phyloP scores from a whole-genome alignment of 192 early-diverging fungal species.

The Radiomyces spectabilis region DNA sequence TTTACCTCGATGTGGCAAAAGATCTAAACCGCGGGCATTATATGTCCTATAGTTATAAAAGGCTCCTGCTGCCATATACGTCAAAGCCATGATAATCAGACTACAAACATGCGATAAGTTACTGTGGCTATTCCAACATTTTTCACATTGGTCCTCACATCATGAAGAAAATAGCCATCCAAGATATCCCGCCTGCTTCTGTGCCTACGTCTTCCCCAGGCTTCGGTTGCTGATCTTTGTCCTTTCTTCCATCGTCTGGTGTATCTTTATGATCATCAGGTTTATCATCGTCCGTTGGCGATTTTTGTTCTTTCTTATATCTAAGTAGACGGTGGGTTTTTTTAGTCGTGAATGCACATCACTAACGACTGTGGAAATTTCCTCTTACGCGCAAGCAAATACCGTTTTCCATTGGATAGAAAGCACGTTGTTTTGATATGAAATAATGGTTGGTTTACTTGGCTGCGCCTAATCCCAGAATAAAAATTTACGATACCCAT shows the following conservation, averaged over 20 bases:
- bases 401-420: conserved; percentile 6
- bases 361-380: neutral
- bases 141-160: neutral
- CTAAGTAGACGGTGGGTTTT: neutral
- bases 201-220: too few relatives aligned
- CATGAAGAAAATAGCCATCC: conserved; percentile 4
- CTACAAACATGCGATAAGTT: neutral
- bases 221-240: too few relatives aligned
- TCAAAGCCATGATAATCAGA: neutral
- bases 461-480: neutral
- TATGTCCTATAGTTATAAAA: conserved; percentile 16
- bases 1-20: conserved; percentile 17
- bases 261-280: neutral
- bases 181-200: too few relatives aligned
- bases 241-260: conserved; percentile 3
- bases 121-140: neutral
- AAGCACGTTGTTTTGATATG: conserved; percentile 2
- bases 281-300: too few relatives aligned
- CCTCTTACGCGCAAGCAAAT: conserved; percentile 17
- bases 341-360: neutral
- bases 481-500: too few relatives aligned
- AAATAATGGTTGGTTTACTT: conserved; percentile 1
- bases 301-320: too few relatives aligned
- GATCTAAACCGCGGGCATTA: conserved; percentile 17
- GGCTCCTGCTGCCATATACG: conserved; percentile 10